phyloP scores from a whole-genome alignment of 192 early-diverging fungal species.

The Haplosporangium gracile region DNA sequence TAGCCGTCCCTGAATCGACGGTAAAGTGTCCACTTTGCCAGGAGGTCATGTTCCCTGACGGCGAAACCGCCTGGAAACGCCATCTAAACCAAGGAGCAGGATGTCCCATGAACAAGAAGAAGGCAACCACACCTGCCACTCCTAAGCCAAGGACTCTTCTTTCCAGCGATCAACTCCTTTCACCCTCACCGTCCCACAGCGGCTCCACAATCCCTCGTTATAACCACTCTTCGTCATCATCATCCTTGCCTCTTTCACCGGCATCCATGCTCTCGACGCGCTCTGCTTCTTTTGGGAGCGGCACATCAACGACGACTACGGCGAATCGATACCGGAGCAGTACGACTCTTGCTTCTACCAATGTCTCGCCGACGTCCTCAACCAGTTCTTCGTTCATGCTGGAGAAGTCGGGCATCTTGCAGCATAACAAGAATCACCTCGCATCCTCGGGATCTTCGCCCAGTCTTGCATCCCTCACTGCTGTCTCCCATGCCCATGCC shows the following conservation, averaged over 20 bases:
- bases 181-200: constrained; percentile 11
- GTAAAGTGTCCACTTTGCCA: constrained; percentile 76
- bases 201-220: neutral
- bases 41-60: constrained; percentile 60
- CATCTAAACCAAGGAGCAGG: constrained; percentile 71
- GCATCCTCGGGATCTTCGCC: neutral
- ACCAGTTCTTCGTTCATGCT: constrained; percentile 21
- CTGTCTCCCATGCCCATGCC: neutral
- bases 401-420: constrained; percentile 13
- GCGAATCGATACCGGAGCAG: neutral
- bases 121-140: neutral
- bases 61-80: constrained; percentile 72
- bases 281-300: neutral
- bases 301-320: neutral
- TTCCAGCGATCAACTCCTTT: neutral
- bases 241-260: constrained; percentile 28
- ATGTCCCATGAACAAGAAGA: constrained; percentile 67
- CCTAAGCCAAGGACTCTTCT: neutral
- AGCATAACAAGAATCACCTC: neutral
- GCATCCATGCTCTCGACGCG: constrained; percentile 34
- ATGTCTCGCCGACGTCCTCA: constrained; percentile 33
- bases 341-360: constrained; percentile 1
- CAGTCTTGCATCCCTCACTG: neutral
- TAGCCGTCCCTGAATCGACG: constrained; percentile 28
- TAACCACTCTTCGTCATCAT: constrained; percentile 16